Base-by-base conservation (phyloP, 2,329 filamentous ascomycete species). In the Clonostachys rosea region DNA sequence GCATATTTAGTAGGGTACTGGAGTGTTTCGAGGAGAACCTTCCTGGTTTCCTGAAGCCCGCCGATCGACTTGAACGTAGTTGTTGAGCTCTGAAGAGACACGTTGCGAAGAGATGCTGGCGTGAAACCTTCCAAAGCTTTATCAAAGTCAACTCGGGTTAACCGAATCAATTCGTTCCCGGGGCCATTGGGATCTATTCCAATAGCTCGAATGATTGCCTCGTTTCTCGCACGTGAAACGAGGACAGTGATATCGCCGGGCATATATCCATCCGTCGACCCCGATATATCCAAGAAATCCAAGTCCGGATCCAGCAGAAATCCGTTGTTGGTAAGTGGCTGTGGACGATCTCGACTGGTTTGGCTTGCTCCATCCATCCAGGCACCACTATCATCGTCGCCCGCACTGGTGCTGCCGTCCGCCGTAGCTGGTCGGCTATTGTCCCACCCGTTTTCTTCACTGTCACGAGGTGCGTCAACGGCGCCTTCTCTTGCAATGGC, bases 1-100 rank as follows among this genome's bases (percentile, higher is more conserved):
- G 94, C 94, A 62, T 99, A 99, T 50, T 94, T 96, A 2, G 95
- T 99, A 1, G 94, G 94, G 60, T 99, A 99, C 62, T 96, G 89
- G 5, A 99, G 74, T 0, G 94, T 99, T 67, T 99, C 94, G 9
- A 99, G 78, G 4, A 99, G 78, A n/a, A 89, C 90, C 56, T 91
- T 86, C 5, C 95, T 84, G 1, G 94, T 99, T 58, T 89, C 83
- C 40, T 83, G 80, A 5, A 99, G 74, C 14, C 94, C 94, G 43
- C 94, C 94, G 51, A 99, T 97, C 0, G 89, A 89, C 52, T 87
- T 84, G 66, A 96, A 99, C 8, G 88, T 95, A 0, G 89, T 96
- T 2, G 89, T 94, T 4, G 91, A 96, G 46, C 89, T 90, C 56
- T 97, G 95, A 5, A 99, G 73, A 0, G 92, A 91, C 11, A 99